These are phyloP conservation scores for Ceratobasidium sp. DNA, from an alignment of 1,284 basidiomycete genomes.

Conservation along the genomic window DNA sequence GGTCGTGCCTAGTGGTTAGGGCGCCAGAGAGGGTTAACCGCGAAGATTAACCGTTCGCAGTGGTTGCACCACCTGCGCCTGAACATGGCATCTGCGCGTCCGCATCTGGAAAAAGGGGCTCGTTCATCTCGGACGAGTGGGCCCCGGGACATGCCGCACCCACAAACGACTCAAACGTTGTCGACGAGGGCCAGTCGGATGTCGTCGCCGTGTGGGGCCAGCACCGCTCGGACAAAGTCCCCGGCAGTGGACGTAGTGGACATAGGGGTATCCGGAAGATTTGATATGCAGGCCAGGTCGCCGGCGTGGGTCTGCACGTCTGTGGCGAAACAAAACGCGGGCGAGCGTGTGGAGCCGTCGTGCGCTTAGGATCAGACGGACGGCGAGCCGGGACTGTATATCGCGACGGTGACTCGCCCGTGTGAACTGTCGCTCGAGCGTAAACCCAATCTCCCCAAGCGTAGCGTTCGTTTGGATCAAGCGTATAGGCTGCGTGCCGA, in stretches of 20 bases:
- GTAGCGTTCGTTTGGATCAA: not conserved
- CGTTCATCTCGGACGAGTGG: not conserved
- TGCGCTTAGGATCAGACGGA: not conserved
- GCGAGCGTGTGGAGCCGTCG: not conserved
- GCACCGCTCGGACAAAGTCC: not conserved
- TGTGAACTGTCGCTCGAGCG: not conserved
- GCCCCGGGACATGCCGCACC: not conserved
- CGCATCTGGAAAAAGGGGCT: slow-evolving; percentile 6
- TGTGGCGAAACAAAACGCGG: not conserved
- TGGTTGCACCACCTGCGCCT: not conserved
- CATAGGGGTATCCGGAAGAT: slow-evolving; percentile 20
- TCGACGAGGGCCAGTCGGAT: not conserved
- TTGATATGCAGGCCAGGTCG: not conserved
- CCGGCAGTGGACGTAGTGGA: not conserved
- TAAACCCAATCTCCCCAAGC: not conserved
- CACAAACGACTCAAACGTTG: not conserved
- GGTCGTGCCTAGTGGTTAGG: not conserved
- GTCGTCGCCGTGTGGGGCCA: not conserved
- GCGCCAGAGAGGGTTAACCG: not conserved
- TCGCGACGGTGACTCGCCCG: not conserved
- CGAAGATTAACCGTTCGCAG: not conserved
- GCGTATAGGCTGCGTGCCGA: too few species aligned
- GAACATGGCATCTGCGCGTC: not conserved
- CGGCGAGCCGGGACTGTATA: not conserved
- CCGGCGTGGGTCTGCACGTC: not conserved